A percentile compares a stretch with the other conserved stretches of the same genome.
Evolutionary conservation across 352 stramenopile genomes (phyloP).

Genomic region (Phytopythium oedochilum): DNA sequence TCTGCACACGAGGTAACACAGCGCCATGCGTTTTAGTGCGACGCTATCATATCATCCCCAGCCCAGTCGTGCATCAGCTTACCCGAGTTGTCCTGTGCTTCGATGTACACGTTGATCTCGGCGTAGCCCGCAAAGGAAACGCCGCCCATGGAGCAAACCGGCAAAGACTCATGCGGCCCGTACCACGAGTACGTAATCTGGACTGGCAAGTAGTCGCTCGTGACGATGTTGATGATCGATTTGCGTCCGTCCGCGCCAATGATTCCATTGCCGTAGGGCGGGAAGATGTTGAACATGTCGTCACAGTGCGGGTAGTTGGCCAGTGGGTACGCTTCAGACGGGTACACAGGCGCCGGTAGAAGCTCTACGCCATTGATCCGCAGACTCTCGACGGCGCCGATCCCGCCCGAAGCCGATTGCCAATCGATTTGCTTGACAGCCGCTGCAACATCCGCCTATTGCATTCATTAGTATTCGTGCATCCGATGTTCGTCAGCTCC

Average conservation of each 20-base stretch:
- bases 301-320: constrained; percentile 82
- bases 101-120: constrained; percentile 78
- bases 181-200: constrained; percentile 58
- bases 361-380: constrained; percentile 59
- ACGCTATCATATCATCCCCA: not conserved
- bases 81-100: constrained; percentile 79
- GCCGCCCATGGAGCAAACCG: constrained; percentile 77
- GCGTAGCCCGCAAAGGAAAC: constrained; percentile 70
- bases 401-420: constrained; percentile 40
- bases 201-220: constrained; percentile 29
- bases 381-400: constrained; percentile 55
- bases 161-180: constrained; percentile 37
- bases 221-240: constrained; percentile 62
- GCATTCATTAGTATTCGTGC: not conserved
- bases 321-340: constrained; percentile 54
- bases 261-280: constrained; percentile 71
- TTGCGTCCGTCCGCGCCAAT: constrained; percentile 49
- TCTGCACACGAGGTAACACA: constrained; percentile 10
- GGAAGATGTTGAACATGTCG: constrained; percentile 83
- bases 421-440: constrained; percentile 85
- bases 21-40: no score
- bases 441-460: constrained; percentile 64
- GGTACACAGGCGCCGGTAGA: constrained; percentile 43
- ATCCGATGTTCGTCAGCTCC: no score
- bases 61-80: not conserved